A percentile compares a stretch with the other conserved stretches of the same genome.
Conservation (phyloP, 2,329 filamentous ascomycete species). For the Fusarium concolor region DNA sequence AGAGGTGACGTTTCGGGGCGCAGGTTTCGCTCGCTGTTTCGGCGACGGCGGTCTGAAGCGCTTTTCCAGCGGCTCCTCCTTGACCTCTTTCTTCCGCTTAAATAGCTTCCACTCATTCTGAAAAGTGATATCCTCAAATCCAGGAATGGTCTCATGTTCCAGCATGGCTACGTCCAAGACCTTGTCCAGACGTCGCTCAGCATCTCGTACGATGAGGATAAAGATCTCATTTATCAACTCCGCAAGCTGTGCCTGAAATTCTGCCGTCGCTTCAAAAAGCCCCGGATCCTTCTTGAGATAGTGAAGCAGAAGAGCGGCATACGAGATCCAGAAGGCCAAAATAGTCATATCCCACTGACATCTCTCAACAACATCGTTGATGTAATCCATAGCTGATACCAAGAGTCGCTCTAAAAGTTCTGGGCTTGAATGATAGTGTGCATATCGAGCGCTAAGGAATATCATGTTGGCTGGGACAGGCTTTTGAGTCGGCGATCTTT, state of each 20-base stretch:
- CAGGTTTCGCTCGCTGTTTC: conserved; percentile 89
- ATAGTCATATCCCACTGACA: conserved; percentile 99
- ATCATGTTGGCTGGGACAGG: conserved; percentile 97
- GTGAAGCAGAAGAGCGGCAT: conserved; percentile 92
- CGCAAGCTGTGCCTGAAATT: conserved; percentile 92
- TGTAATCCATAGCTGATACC: conserved; percentile 90
- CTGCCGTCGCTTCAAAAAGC: conserved; percentile 80
- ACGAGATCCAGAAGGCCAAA: conserved; percentile 98
- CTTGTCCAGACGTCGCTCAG: conserved; percentile 95
- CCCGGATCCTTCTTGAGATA: conserved; percentile 96
- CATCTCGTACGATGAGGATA: conserved; percentile 95
- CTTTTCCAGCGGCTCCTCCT: conserved; percentile 91
- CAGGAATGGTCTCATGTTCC: conserved; percentile 97
- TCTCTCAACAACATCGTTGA: conserved; percentile 94
- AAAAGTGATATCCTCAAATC: conserved; percentile 95
- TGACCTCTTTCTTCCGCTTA: conserved; percentile 88
- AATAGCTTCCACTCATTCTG: conserved; percentile 99
- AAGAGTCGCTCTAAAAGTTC: conserved; percentile 86
- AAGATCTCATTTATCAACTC: conserved; percentile 99
- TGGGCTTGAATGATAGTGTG: conserved; percentile 91
- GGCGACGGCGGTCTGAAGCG: conserved; percentile 92
- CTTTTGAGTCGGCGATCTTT: conserved; percentile 95
- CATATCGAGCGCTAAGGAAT: conserved; percentile 94
- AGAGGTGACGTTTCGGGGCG: conserved; percentile 94
- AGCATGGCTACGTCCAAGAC: conserved; percentile 93